phyloP scores from a whole-genome alignment of 495 filamentous ascomycete genomes.

The Tetracladium marchalianum region DNA sequence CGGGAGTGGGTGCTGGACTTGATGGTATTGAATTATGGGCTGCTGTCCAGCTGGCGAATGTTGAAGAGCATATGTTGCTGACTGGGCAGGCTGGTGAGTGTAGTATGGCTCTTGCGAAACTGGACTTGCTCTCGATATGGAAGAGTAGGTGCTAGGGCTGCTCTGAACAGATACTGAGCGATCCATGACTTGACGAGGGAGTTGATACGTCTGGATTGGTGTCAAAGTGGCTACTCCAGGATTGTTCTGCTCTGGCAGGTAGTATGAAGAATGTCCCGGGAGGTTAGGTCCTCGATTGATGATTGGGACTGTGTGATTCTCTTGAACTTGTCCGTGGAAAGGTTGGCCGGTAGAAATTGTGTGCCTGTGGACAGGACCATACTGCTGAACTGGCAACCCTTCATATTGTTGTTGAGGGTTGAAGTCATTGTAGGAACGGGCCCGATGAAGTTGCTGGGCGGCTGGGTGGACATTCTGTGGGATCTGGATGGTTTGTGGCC shows the following conservation, averaged over 20 bases:
- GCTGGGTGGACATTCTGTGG: conserved; percentile 5
- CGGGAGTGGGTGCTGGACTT: conserved; percentile 4
- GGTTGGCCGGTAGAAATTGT: conserved; percentile 27
- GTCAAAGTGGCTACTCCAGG: conserved; percentile 44
- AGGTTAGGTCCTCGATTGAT: conserved; percentile 18
- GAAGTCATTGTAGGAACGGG: conserved; percentile 34
- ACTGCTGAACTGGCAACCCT: conserved; percentile 29
- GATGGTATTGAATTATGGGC: conserved; percentile 12
- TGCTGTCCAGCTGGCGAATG: conserved; percentile 30
- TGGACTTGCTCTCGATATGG: conserved; percentile 32
- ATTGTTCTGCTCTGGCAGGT: conserved; percentile 40
- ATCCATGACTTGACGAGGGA: conserved; percentile 33
- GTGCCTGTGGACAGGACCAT: conserved; percentile 27
- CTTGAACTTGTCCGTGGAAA: conserved; percentile 10
- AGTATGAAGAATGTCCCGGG: conserved; percentile 23
- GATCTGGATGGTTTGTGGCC: conserved; percentile 12
- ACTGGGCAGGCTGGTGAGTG: conserved; percentile 31
- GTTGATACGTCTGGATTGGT: conserved; percentile 30
- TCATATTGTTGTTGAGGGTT: conserved; percentile 29
- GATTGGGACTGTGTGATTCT: conserved; percentile 2
- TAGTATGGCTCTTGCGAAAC: conserved; percentile 36
- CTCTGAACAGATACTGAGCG: conserved; percentile 28
- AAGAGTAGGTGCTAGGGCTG: conserved; percentile 42
- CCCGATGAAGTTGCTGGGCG: conserved; percentile 26
- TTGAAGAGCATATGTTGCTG: conserved; percentile 29